Conservation (phyloP, 192 early-diverging fungal genomes). For the Backusella australiensis region DNA sequence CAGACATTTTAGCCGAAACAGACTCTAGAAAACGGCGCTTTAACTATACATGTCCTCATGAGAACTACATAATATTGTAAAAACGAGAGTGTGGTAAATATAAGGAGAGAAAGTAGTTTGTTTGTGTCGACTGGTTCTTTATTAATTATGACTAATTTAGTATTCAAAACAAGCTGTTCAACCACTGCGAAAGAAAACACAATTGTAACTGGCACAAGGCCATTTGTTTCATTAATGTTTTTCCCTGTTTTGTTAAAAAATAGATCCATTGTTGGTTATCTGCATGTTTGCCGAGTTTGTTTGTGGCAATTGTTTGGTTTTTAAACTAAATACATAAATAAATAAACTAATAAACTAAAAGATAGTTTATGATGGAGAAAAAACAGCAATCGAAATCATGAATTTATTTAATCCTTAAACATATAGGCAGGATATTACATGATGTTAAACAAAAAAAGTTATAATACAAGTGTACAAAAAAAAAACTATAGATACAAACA, state of each 20-base stretch:
- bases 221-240: background rate
- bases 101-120: background rate
- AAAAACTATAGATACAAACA: constrained; percentile 7
- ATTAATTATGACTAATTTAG: background rate
- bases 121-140: background rate
- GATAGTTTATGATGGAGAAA: background rate
- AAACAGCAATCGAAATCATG: background rate
- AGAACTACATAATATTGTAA: background rate
- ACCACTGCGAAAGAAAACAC: background rate
- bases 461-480: constrained; percentile 10
- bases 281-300: constrained; percentile 2
- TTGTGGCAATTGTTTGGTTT: background rate
- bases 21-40: background rate
- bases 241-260: background rate
- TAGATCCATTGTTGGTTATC: background rate
- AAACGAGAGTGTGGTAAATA: background rate
- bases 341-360: background rate
- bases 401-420: constrained; percentile 7
- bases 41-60: background rate
- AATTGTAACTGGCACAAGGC: background rate
- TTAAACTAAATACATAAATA: background rate
- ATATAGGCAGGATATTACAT: constrained; percentile 4
- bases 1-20: background rate
- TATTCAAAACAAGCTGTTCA: background rate
- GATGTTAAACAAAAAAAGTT: constrained; percentile 1